Evolutionary conservation across 1,284 basidiomycete species (phyloP), one percentile per base, ranked within the genome.

Genomic region (Rhodotorula glutinis): DNA sequence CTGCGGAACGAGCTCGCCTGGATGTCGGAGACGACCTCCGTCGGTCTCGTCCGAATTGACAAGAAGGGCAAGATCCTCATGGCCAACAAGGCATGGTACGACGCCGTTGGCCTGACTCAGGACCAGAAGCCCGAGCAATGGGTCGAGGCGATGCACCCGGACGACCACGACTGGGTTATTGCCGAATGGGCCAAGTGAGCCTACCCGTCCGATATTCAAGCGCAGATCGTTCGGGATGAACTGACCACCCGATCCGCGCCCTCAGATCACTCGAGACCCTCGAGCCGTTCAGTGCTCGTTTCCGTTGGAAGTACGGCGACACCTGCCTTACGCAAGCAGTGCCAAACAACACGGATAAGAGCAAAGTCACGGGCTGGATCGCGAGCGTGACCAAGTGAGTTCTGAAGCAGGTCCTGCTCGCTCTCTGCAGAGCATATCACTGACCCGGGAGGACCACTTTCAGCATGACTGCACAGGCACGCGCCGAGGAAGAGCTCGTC

Each of bases 401-500:
- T n/a, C 17, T 43, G 10, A 7, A 29, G 49, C 13, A n/a, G 25
- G 11, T 14, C 2, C 27, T 9, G 23, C 27, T 30, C 14, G 29
- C 11, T 25, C 16, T 1, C 9, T 29, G 17, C 25, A 21, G 7
- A 3, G n/a, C n/a, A n/a, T n/a, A n/a, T n/a, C n/a, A n/a, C n/a
- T n/a, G n/a, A n/a, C n/a, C n/a, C n/a, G n/a, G n/a, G n/a, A 7
- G 8, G 23, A 54, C 11, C 19, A 23, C 54, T 16, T 29, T 5
- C 53, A 60, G 58, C 55, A 49, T 63, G 4, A 65, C 68, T 1
- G 56, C 56, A 1, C 65, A 66, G 40, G 43, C 52, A 1, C 54
- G 46, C 7, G 69, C 63, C 2, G 63, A 71, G 44, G 52, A 67
- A 11, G 60, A 60, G 14, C 44, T 71, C 11, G 55, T 67, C 16